Evolutionary conservation across 257 asterid genomes (phyloP).

Genomic region (Jacaranda copaia): DNA sequence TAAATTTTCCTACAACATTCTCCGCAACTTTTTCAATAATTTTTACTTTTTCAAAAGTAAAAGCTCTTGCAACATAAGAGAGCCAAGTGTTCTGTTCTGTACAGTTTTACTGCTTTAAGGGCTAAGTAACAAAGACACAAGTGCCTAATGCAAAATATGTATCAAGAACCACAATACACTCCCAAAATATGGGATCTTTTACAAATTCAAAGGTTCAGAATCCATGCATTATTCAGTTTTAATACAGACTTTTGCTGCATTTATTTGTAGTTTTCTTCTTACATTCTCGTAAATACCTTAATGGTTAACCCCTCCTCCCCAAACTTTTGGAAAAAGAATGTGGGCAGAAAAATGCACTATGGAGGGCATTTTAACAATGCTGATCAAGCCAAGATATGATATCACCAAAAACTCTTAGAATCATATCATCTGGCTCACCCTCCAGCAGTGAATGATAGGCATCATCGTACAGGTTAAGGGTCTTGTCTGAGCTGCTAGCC

Average conservation of each 20-base stretch:
- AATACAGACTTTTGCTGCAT: background rate
- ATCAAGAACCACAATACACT: constrained; percentile 17
- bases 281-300: constrained; percentile 8
- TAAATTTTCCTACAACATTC: too few species aligned
- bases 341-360: background rate
- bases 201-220: background rate
- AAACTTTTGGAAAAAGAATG: too few species aligned
- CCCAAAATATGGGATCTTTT: background rate
- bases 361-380: constrained; percentile 34
- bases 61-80: too few species aligned
- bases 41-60: too few species aligned
- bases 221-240: background rate
- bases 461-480: constrained; percentile 50
- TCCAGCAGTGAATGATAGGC: constrained; percentile 56
- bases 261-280: background rate
- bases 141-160: constrained; percentile 3
- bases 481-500: constrained; percentile 59
- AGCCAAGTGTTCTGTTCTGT: too few species aligned
- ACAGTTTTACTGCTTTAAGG: too few species aligned
- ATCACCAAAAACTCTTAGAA: constrained; percentile 46
- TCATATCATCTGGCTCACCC: constrained; percentile 61
- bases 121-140: background rate
- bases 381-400: constrained; percentile 59
- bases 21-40: too few species aligned
- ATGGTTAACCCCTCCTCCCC: background rate